These are phyloP conservation scores for Phialocephala subalpina DNA, from an alignment of 2,329 filamentous ascomycete species.

Conservation along the genomic window DNA sequence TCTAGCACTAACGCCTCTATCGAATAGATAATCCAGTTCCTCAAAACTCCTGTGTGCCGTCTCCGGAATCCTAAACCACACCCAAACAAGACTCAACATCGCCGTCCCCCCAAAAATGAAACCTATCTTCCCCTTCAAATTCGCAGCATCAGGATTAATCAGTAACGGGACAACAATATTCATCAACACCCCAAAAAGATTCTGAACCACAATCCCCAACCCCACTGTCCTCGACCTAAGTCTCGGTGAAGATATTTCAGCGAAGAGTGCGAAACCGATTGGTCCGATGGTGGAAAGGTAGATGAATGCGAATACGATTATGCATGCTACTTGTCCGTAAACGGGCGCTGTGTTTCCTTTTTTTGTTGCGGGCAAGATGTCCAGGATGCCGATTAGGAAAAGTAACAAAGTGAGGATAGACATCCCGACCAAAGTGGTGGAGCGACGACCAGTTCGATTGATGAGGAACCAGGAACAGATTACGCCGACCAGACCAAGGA, in stretches of 20 bases:
- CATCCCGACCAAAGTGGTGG: slow-evolving; percentile 56
- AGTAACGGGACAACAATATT: slow-evolving; percentile 47
- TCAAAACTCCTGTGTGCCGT: slow-evolving; percentile 35
- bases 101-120: slow-evolving; percentile 50
- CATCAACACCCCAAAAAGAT: slow-evolving; percentile 44
- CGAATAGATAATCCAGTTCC: slow-evolving; percentile 35
- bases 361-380: slow-evolving; percentile 41
- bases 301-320: slow-evolving; percentile 49
- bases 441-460: slow-evolving; percentile 54
- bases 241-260: slow-evolving; percentile 47
- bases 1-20: slow-evolving; percentile 25
- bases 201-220: slow-evolving; percentile 49
- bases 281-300: slow-evolving; percentile 51
- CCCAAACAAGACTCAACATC: slow-evolving; percentile 43
- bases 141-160: slow-evolving; percentile 48
- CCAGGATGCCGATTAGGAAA: slow-evolving; percentile 46
- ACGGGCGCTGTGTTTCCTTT: slow-evolving; percentile 32
- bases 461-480: slow-evolving; percentile 57
- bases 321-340: slow-evolving; percentile 47
- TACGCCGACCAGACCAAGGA: slow-evolving; percentile 58
- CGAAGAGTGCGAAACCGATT: slow-evolving; percentile 50
- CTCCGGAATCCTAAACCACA: slow-evolving; percentile 50
- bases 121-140: slow-evolving; percentile 50
- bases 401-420: slow-evolving; percentile 52
- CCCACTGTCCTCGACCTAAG: slow-evolving; percentile 50